Conservation (phyloP, 2,329 filamentous ascomycete genomes). For the Diaporthe velutina region DNA sequence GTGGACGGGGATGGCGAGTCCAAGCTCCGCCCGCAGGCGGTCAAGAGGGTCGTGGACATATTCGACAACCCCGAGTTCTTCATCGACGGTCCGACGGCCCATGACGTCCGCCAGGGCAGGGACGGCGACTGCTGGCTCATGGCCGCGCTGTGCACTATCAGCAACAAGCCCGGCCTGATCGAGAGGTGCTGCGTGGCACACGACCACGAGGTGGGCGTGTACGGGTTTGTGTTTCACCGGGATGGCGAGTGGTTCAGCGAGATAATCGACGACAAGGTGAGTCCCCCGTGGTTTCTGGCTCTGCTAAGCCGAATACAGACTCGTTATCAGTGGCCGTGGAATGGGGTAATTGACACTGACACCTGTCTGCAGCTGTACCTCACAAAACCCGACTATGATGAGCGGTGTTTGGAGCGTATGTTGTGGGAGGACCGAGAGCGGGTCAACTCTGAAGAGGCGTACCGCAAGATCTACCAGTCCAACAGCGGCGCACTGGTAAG, state of each 20-base stretch:
- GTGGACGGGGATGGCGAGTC: constrained; percentile 38
- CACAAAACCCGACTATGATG: constrained; percentile 72
- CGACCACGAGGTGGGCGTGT: constrained; percentile 81
- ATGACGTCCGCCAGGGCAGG: constrained; percentile 83
- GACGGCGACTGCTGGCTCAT: constrained; percentile 91
- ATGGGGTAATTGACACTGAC: not conserved
- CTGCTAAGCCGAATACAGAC: no score
- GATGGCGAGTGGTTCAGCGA: constrained; percentile 80
- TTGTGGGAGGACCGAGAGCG: constrained; percentile 60
- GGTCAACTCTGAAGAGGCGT: constrained; percentile 68
- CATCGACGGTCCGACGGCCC: constrained; percentile 80
- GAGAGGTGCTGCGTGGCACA: constrained; percentile 80
- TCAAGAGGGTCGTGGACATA: constrained; percentile 80
- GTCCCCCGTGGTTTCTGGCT: not conserved
- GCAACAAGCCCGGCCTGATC: constrained; percentile 79
- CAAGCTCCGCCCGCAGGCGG: constrained; percentile 60
- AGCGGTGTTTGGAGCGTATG: constrained; percentile 63
- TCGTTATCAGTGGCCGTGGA: not conserved
- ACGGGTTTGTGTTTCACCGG: constrained; percentile 87
- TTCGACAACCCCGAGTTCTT: constrained; percentile 84
- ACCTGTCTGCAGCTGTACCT: constrained; percentile 58
- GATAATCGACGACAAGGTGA: constrained; percentile 68
- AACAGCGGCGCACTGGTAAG: constrained; percentile 71
- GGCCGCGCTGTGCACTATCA: constrained; percentile 82
- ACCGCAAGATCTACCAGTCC: constrained; percentile 74